Evolutionary conservation across 305 asterid genomes (phyloP).

Genomic region (Fraxinus paxiana): DNA sequence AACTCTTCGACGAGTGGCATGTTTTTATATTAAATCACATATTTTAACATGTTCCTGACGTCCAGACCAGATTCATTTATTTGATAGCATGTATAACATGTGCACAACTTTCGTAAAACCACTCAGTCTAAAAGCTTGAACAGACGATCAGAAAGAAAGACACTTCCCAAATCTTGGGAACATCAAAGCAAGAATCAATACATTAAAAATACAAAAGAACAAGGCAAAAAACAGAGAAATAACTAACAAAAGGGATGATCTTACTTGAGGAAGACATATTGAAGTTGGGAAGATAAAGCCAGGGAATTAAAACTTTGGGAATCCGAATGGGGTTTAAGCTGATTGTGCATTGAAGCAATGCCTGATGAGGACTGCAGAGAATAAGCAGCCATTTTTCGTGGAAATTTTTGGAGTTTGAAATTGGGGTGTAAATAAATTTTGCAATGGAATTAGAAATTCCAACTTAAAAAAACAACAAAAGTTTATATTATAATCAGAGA

Average conservation of each 20-base stretch:
- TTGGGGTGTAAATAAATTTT: not conserved
- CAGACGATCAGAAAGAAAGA: not conserved
- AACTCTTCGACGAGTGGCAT: not conserved
- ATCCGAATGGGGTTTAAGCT: slow-evolving; percentile 24
- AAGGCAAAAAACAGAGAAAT: not conserved
- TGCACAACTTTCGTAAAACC: not conserved
- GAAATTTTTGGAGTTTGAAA: not conserved
- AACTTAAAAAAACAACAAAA: not conserved
- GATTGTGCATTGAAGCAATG: slow-evolving; percentile 21
- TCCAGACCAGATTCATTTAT: not conserved
- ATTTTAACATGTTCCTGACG: not conserved
- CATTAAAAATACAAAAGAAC: not conserved
- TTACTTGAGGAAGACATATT: slow-evolving; percentile 40
- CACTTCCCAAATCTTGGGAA: not conserved
- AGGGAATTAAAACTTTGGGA: slow-evolving; percentile 31
- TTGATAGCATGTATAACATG: not conserved
- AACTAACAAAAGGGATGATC: not conserved
- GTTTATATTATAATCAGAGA: not conserved
- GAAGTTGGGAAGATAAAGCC: slow-evolving; percentile 52
- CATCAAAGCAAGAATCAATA: not conserved
- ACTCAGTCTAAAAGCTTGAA: not conserved
- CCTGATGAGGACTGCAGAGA: slow-evolving; percentile 25
- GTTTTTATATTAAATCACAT: not conserved
- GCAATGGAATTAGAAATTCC: not conserved
- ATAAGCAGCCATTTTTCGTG: slow-evolving; percentile 36